Conservation (phyloP, 768 basidiomycete genomes). For the Naematelia encephala region DNA sequence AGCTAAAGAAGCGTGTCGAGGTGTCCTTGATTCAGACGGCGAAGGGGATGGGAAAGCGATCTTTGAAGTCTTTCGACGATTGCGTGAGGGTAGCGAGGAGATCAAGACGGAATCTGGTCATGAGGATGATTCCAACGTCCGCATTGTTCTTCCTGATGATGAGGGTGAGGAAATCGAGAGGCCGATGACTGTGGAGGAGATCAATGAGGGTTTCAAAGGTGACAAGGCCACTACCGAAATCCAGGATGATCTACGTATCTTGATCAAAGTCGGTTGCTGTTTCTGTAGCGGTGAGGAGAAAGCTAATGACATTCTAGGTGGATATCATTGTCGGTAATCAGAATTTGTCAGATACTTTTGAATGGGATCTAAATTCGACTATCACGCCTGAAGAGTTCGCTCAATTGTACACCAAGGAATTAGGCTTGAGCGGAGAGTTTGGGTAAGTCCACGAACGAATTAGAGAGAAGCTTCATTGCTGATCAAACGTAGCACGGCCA, state of each 20-base stretch:
- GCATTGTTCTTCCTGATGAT: slow-evolving; percentile 1
- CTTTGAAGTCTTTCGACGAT: slow-evolving; percentile 22
- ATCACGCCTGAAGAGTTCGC: slow-evolving; percentile 89
- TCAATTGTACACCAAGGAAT: slow-evolving; percentile 74
- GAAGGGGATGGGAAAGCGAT: slow-evolving; percentile 55
- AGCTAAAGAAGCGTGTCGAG: slow-evolving; percentile 53
- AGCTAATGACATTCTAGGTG: slow-evolving; percentile 58
- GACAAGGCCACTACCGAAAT: slow-evolving; percentile 51
- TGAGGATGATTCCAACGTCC: not conserved
- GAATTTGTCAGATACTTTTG: slow-evolving; percentile 93
- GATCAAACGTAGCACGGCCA: slow-evolving; percentile 69
- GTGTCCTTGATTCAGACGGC: slow-evolving; percentile 74
- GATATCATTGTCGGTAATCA: slow-evolving; percentile 91
- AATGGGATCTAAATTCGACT: slow-evolving; percentile 87
- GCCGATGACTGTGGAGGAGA: slow-evolving; percentile 57
- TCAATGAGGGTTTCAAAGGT: slow-evolving; percentile 55
- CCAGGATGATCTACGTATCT: slow-evolving; percentile 79
- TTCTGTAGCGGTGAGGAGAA: not conserved
- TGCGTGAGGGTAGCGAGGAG: slow-evolving; percentile 17
- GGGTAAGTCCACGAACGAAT: slow-evolving; percentile 57
- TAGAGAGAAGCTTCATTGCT: not conserved
- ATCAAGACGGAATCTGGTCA: slow-evolving; percentile 2
- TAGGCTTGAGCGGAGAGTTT: slow-evolving; percentile 90
- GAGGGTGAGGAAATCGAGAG: slow-evolving; percentile 15
- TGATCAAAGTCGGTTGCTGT: slow-evolving; percentile 70